Percentiles rank a stretch among this genome's conserved stretches.
Evolutionary conservation across 495 filamentous ascomycete species (phyloP).

Genomic region (Neurospora tetrasperma): DNA sequence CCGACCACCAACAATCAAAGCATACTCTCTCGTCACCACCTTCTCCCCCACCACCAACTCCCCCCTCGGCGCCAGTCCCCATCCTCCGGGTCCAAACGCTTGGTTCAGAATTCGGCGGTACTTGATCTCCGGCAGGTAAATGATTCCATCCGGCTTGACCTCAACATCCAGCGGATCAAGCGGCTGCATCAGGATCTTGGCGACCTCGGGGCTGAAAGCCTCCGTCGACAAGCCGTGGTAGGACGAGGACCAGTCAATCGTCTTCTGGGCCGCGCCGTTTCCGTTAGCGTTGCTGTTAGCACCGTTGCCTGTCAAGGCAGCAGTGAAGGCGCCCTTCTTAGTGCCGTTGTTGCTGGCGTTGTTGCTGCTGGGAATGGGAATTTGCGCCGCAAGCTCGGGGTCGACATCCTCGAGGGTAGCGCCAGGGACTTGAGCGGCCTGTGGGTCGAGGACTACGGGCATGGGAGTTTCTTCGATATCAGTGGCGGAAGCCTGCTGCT

Average conservation of each 20-base stretch:
- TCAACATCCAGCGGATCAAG: slow-evolving; percentile 71
- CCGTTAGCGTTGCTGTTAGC: slow-evolving; percentile 4
- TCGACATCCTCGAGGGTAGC: slow-evolving; percentile 24
- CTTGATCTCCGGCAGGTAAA: slow-evolving; percentile 98
- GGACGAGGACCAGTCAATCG: slow-evolving; percentile 85
- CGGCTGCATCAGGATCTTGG: slow-evolving; percentile 57
- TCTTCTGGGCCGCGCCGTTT: slow-evolving; percentile 39
- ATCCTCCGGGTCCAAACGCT: slow-evolving; percentile 91
- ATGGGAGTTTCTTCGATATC: not conserved
- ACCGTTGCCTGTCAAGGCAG: slow-evolving; percentile 15
- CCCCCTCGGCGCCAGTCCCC: slow-evolving; percentile 84
- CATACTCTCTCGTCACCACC: slow-evolving; percentile 90
- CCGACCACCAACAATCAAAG: slow-evolving; percentile 81
- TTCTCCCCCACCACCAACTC: slow-evolving; percentile 85
- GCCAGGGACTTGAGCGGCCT: slow-evolving; percentile 23
- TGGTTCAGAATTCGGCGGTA: slow-evolving; percentile 84
- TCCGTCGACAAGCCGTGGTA: slow-evolving; percentile 75
- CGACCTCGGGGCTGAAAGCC: slow-evolving; percentile 67
- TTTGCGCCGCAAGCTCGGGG: slow-evolving; percentile 11
- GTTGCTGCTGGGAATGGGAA: slow-evolving; percentile 7
- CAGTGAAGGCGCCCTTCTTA: slow-evolving; percentile 4
- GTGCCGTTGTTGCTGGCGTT: not conserved
- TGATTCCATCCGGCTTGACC: slow-evolving; percentile 91
- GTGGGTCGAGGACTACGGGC: slow-evolving; percentile 13
- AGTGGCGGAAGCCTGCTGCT: not conserved